Base-by-base conservation (phyloP, 192 early-diverging fungal genomes). In the Lunasporangiospora selenospora region DNA sequence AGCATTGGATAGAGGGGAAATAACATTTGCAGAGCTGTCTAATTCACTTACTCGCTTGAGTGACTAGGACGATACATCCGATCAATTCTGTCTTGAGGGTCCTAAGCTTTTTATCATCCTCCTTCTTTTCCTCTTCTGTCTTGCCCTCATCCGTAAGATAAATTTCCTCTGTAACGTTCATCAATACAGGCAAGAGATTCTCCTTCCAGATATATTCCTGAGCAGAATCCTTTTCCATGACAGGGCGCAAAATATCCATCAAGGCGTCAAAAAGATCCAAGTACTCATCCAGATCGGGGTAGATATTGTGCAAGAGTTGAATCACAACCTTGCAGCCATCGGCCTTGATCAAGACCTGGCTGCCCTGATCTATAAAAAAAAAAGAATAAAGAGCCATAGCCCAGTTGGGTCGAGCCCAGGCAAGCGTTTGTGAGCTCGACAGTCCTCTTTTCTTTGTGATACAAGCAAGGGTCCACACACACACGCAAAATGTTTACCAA, bases 31-130 rank as follows among this genome's bases (percentile, higher is more conserved):
- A 29, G 18, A 34, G 33, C 21, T 3, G 0, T n/a, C 16, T 18
- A 5, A 15, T 56, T 4, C 24, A 21, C 49, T 53, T 78, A 83
- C 81, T 81, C 41, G 77, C 59, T 13, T 79, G 76, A 6, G 81
- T 79, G 8, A 58, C 70, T 19, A 65, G 75, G 6, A 86, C 79
- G 11, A 79, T 67, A 6, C 78, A 62, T 44, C 82, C 83, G 23
- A 82, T 60, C 12, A 84, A 29, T 1, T 69, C 66, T 27, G 76
- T 67, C 29, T 76, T 75, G 26, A 70, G 75, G 19, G 76, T 77
- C 12, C 59, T 73, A 75, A 82, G 73, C 19, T 75, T 78, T 24
- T 86, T 79, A 21, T 77, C 55, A n/a, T 82, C 78, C 32, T 80
- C 78, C 57, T 80, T 59, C 32, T 70, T 75, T 34, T 65, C 75